These are phyloP conservation scores for Botrytis deweyae DNA, from an alignment of 2,329 filamentous ascomycete genomes.

Conservation along the genomic window DNA sequence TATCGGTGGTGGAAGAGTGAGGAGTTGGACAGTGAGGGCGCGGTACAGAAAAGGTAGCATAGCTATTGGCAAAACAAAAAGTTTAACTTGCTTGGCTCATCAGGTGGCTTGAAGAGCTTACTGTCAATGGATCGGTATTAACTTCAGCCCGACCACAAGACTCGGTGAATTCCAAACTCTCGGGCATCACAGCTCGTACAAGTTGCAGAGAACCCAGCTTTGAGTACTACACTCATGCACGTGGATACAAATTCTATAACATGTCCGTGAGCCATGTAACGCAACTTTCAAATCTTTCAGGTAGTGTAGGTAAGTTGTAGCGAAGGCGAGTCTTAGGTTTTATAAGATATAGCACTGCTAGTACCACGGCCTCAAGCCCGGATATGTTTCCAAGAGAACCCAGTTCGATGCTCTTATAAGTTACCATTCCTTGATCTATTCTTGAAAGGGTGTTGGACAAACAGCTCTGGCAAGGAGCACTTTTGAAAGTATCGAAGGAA, in stretches of 20 bases:
- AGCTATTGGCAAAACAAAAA: neutral
- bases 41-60: neutral
- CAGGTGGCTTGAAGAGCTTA: neutral
- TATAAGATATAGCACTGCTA: constrained; percentile 4
- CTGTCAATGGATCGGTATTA: constrained; percentile 9
- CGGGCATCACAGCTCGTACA: constrained; percentile 18
- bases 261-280: constrained; percentile 14
- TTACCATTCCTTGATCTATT: neutral
- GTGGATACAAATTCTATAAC: constrained; percentile 12
- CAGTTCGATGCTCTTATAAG: neutral
- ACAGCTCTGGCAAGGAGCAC: neutral
- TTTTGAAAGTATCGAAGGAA: neutral
- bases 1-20: neutral
- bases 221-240: constrained; percentile 10
- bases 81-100: constrained; percentile 1
- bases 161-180: constrained; percentile 14
- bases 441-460: neutral
- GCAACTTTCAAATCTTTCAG: neutral
- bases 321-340: neutral
- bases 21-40: neutral
- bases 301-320: constrained; percentile 1
- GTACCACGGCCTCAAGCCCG: neutral
- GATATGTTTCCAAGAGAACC: neutral
- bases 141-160: constrained; percentile 14
- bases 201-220: neutral